These are phyloP conservation scores for Saccharomyces hybrid DNA, from an alignment of 1,139 yeast species.

Conservation along the genomic window DNA sequence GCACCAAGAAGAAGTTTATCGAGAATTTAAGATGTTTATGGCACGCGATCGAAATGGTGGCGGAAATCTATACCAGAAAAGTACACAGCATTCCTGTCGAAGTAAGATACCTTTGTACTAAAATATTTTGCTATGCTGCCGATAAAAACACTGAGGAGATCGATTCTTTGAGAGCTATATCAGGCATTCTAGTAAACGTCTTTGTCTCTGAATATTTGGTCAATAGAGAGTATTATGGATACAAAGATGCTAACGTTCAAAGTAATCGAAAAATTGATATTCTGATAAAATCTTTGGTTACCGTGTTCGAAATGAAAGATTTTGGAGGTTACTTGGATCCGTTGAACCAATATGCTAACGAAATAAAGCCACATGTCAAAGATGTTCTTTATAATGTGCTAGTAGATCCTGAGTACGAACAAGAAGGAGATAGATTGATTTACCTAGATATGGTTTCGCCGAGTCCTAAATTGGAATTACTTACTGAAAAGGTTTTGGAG, in stretches of 20 bases:
- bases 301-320: constrained; percentile 23
- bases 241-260: constrained; percentile 3
- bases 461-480: constrained; percentile 24
- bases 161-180: constrained; percentile 44
- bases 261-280: constrained; percentile 13
- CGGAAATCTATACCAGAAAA: constrained; percentile 40
- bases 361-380: constrained; percentile 25
- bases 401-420: constrained; percentile 28
- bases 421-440: constrained; percentile 23
- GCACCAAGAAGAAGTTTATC: constrained; percentile 62
- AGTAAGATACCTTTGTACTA: constrained; percentile 44
- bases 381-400: constrained; percentile 22
- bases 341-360: constrained; percentile 28
- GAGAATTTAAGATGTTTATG: constrained; percentile 67
- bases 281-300: constrained; percentile 18
- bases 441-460: constrained; percentile 28
- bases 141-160: constrained; percentile 31
- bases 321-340: constrained; percentile 30
- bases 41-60: constrained; percentile 56
- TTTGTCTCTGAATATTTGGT: constrained; percentile 44
- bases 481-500: constrained; percentile 26
- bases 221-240: constrained; percentile 32
- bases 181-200: constrained; percentile 72
- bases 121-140: constrained; percentile 45
- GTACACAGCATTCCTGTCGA: constrained; percentile 53